Evolutionary conservation across 257 asterid species (phyloP).

Genomic region (Fraxinus cuspidata): DNA sequence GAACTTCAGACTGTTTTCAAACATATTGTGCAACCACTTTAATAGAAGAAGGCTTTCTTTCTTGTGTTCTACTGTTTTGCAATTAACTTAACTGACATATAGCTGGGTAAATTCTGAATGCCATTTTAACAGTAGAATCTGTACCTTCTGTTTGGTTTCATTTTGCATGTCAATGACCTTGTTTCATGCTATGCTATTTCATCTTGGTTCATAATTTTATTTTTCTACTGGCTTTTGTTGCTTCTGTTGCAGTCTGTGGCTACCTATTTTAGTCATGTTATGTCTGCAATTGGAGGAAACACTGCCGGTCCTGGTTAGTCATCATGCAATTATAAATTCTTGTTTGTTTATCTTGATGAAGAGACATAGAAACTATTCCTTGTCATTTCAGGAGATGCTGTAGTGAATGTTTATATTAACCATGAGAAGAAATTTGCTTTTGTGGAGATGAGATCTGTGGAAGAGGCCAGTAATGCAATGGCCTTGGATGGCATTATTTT

Average conservation of each 20-base stretch:
- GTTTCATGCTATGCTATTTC: neutral
- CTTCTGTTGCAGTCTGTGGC: slow-evolving; percentile 76
- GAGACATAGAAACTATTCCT: neutral
- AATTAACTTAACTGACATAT: neutral
- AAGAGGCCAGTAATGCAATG: slow-evolving; percentile 99
- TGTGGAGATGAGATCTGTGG: slow-evolving; percentile 98
- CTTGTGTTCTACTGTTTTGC: neutral
- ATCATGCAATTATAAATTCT: neutral
- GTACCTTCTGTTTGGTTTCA: neutral
- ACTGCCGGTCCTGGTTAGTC: slow-evolving; percentile 97
- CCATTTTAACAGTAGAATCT: neutral
- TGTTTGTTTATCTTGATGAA: slow-evolving; percentile 5
- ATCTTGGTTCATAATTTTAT: neutral
- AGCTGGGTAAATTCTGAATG: neutral
- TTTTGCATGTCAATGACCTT: neutral
- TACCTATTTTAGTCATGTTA: slow-evolving; percentile 90
- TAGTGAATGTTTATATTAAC: slow-evolving; percentile 88
- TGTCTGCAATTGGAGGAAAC: slow-evolving; percentile 96
- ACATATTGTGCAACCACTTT: neutral
- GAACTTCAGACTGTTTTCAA: neutral
- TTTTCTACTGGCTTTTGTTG: neutral
- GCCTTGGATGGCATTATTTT: slow-evolving; percentile 94
- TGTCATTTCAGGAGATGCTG: slow-evolving; percentile 85
- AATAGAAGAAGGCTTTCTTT: neutral
- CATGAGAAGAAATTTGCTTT: slow-evolving; percentile 96